phyloP scores from a whole-genome alignment of 2,329 filamentous ascomycete genomes.

The Pleomassaria siparia region DNA sequence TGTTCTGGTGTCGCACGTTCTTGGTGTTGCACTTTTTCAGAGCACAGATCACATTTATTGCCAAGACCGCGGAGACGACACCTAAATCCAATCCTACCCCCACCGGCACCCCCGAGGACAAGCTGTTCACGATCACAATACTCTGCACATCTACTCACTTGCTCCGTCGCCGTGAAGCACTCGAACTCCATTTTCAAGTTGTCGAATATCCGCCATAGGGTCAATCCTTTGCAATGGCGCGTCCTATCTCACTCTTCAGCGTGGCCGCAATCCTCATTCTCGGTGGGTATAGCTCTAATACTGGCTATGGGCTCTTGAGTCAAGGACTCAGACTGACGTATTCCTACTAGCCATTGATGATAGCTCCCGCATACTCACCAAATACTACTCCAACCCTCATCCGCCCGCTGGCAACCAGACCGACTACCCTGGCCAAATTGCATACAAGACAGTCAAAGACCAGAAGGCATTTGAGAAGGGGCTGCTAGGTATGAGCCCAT shows the following conservation, averaged over 20 bases:
- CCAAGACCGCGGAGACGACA: slow-evolving; percentile 21
- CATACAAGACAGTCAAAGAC: slow-evolving; percentile 86
- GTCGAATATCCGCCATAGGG: slow-evolving; percentile 1
- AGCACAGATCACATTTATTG: slow-evolving; percentile 15
- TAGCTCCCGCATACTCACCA: slow-evolving; percentile 86
- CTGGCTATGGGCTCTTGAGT: neutral
- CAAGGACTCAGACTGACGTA: slow-evolving; percentile 18
- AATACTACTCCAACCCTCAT: slow-evolving; percentile 82
- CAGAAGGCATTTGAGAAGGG: slow-evolving; percentile 98
- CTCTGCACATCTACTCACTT: slow-evolving; percentile 7
- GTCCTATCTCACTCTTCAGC: slow-evolving; percentile 57
- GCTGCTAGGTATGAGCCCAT: slow-evolving; percentile 58
- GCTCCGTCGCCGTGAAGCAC: slow-evolving; percentile 3
- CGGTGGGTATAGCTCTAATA: slow-evolving; percentile 8
- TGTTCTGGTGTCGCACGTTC: neutral
- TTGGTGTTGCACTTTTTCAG: slow-evolving; percentile 7
- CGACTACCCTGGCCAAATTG: slow-evolving; percentile 66
- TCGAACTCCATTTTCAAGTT: neutral
- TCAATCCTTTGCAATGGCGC: slow-evolving; percentile 45
- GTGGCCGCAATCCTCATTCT: slow-evolving; percentile 55
- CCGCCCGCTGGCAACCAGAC: slow-evolving; percentile 62
- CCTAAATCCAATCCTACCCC: slow-evolving; percentile 25
- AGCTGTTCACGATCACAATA: neutral
- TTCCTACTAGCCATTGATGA: slow-evolving; percentile 68
- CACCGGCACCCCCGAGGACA: neutral